phyloP scores from a whole-genome alignment of 768 basidiomycete species.

The Lentinus brumalis region DNA sequence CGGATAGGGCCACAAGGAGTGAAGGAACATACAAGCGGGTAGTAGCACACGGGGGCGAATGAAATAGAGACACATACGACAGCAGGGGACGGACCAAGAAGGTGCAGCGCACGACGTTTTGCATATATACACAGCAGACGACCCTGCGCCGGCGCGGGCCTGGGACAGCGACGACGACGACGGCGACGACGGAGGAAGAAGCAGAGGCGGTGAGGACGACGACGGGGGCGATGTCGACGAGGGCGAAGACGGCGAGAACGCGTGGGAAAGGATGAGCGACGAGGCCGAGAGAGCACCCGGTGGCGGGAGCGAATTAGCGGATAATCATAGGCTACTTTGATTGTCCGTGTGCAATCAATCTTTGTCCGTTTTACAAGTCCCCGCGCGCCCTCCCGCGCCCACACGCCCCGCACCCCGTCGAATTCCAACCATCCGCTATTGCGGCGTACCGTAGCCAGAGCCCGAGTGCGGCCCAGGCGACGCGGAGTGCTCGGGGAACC shows the following conservation, averaged over 20 bases:
- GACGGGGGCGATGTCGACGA: not conserved
- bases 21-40: conserved; percentile 7
- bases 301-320: conserved; percentile 10
- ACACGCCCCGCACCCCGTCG: not conserved
- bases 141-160: conserved; percentile 10
- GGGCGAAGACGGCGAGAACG: not conserved
- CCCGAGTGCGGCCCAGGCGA: conserved; percentile 35
- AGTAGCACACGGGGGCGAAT: conserved; percentile 11
- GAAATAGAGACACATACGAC: not conserved
- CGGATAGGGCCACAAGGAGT: conserved; percentile 6
- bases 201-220: not conserved
- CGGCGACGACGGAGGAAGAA: not conserved
- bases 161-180: not conserved
- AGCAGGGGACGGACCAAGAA: conserved; percentile 5
- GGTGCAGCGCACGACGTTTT: conserved; percentile 3
- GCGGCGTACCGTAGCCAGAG: conserved; percentile 36
- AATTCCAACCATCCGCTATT: conserved; percentile 18
- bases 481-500: conserved; percentile 31
- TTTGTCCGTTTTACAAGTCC: conserved; percentile 1
- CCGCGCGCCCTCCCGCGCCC: not conserved
- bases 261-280: not conserved
- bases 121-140: conserved; percentile 4
- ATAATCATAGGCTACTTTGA: conserved; percentile 17
- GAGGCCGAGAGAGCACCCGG: conserved; percentile 2
- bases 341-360: conserved; percentile 15